Conservation (phyloP, 306 rosid genomes). For the Luffa acutangula region DNA sequence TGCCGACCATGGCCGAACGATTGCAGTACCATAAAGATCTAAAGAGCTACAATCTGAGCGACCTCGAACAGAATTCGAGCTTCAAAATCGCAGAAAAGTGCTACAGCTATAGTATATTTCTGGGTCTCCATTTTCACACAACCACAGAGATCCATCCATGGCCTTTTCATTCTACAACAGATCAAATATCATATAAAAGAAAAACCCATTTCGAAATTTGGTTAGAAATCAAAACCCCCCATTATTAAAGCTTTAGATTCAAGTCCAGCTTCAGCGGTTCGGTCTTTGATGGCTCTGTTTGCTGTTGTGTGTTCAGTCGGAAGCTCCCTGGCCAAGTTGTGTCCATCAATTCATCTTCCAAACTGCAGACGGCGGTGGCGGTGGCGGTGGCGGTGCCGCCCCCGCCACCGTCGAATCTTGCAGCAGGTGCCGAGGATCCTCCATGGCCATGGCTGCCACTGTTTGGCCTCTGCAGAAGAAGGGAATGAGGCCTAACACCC, state of each 20-base stretch:
- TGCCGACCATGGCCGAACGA: too few relatives aligned
- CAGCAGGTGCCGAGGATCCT: neutral
- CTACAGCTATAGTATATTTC: neutral
- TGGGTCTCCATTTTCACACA: neutral
- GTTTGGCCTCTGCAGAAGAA: constrained; percentile 42
- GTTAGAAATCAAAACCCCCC: neutral
- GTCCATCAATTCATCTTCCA: neutral
- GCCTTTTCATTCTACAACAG: neutral
- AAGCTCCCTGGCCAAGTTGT: constrained; percentile 1
- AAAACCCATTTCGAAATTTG: neutral
- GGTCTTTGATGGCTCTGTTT: neutral
- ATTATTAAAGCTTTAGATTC: neutral
- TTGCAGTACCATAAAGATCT: too few relatives aligned
- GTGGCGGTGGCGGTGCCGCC: neutral
- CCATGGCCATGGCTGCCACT: constrained; percentile 21
- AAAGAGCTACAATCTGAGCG: too few relatives aligned
- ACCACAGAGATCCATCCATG: neutral
- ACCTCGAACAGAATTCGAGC: too few relatives aligned
- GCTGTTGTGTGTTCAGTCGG: neutral
- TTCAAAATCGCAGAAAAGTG: too few relatives aligned
- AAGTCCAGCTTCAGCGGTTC: neutral
- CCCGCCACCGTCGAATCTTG: neutral
- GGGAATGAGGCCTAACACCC: constrained; percentile 61
- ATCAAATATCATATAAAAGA: neutral
- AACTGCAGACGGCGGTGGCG: neutral